Conservation (phyloP, 768 basidiomycete genomes). For the Tephrocybe sp. region DNA sequence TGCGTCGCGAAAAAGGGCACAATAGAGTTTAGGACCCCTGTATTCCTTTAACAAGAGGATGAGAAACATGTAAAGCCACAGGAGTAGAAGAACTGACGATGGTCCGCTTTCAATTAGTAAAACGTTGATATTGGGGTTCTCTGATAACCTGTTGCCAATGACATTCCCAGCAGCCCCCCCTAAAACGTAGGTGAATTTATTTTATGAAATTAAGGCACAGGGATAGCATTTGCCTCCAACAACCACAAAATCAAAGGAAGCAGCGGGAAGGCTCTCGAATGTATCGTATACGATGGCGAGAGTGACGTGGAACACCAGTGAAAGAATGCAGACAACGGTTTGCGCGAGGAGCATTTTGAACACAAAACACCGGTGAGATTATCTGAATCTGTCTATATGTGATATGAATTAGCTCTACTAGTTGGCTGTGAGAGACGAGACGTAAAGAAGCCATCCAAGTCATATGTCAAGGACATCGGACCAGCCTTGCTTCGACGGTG, state of each 20-base stretch:
- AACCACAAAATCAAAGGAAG: slow-evolving; percentile 13
- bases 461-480: too few relatives aligned
- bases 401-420: too few relatives aligned
- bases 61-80: slow-evolving; percentile 29
- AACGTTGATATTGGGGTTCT: slow-evolving; percentile 9
- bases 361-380: too few relatives aligned
- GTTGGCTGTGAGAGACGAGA: too few relatives aligned
- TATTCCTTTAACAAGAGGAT: slow-evolving; percentile 15
- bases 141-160: slow-evolving; percentile 16
- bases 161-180: slow-evolving; percentile 30
- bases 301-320: not conserved
- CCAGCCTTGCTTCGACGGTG: too few relatives aligned
- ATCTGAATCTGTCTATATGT: too few relatives aligned
- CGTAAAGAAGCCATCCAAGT: too few relatives aligned
- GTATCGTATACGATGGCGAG: slow-evolving; percentile 1
- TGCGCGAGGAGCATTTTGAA: not conserved
- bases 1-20: slow-evolving; percentile 20
- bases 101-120: slow-evolving; percentile 15
- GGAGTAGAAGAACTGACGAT: slow-evolving; percentile 5
- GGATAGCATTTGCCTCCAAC: slow-evolving; percentile 10
- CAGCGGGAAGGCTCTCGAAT: not conserved
- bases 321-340: not conserved
- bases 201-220: not conserved
- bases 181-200: slow-evolving; percentile 27
- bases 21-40: slow-evolving; percentile 17